phyloP scores from a whole-genome alignment of 2,329 filamentous ascomycete species.

The Phaeoacremonium minimum region DNA sequence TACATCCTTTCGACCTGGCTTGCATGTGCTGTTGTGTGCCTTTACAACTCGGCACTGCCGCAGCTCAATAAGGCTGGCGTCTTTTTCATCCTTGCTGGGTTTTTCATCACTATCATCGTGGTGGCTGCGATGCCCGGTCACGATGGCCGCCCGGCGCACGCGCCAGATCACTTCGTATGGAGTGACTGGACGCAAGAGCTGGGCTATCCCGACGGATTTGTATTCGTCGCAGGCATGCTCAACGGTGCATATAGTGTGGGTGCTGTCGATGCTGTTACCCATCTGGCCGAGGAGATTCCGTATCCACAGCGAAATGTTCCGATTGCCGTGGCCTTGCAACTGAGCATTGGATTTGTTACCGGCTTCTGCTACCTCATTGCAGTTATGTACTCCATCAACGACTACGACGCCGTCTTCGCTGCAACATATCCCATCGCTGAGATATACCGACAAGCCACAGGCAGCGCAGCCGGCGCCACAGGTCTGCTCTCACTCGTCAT shows the following conservation, averaged over 20 bases:
- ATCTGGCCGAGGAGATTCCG: slow-evolving; percentile 62
- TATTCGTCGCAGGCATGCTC: slow-evolving; percentile 36
- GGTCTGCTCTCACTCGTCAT: slow-evolving; percentile 40
- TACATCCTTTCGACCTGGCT: slow-evolving; percentile 35
- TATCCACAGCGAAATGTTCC: slow-evolving; percentile 47
- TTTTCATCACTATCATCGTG: slow-evolving; percentile 50
- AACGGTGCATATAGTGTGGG: slow-evolving; percentile 69
- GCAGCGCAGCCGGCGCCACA: slow-evolving; percentile 42
- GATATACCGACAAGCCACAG: slow-evolving; percentile 59
- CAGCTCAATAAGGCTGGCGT: slow-evolving; percentile 49
- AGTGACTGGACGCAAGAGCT: slow-evolving; percentile 30
- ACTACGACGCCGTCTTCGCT: slow-evolving; percentile 43
- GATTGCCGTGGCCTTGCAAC: slow-evolving; percentile 44
- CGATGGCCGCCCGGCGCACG: slow-evolving; percentile 22
- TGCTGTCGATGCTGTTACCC: slow-evolving; percentile 60
- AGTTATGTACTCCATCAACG: slow-evolving; percentile 55
- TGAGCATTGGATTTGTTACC: slow-evolving; percentile 45
- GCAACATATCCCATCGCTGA: slow-evolving; percentile 60
- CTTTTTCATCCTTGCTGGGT: slow-evolving; percentile 45
- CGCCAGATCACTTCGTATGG: slow-evolving; percentile 32
- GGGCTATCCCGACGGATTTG: slow-evolving; percentile 35
- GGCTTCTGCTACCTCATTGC: slow-evolving; percentile 48
- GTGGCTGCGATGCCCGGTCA: slow-evolving; percentile 46
- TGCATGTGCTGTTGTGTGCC: slow-evolving; percentile 36
- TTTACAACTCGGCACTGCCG: slow-evolving; percentile 50